phyloP scores from a whole-genome alignment of 2,329 filamentous ascomycete genomes.

The Metarhizium brunneum region DNA sequence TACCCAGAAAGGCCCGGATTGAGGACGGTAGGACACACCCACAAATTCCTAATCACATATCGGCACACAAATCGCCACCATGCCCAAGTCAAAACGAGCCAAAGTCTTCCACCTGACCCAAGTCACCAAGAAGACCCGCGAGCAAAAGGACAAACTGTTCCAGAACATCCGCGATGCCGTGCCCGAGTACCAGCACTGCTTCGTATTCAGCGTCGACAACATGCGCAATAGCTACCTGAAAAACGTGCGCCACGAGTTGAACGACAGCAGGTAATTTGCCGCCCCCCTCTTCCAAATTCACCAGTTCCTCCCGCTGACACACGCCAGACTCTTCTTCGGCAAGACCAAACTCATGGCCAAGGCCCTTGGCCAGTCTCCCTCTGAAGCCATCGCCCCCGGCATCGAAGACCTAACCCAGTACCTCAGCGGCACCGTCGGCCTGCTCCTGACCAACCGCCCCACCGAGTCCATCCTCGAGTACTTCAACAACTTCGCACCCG shows the following conservation, averaged over 20 bases:
- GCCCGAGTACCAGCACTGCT: slow-evolving; percentile 80
- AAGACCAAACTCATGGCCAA: slow-evolving; percentile 99
- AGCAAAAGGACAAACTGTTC: slow-evolving; percentile 85
- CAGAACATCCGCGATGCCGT: slow-evolving; percentile 78
- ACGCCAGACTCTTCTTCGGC: slow-evolving; percentile 83
- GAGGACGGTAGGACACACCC: background rate
- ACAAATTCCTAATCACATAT: background rate
- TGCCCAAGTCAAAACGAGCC: slow-evolving; percentile 95
- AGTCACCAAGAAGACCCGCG: slow-evolving; percentile 85
- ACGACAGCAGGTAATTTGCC: slow-evolving; percentile 48
- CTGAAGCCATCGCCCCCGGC: slow-evolving; percentile 73
- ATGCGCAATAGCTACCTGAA: slow-evolving; percentile 98
- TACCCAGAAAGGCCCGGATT: background rate
- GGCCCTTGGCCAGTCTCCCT: slow-evolving; percentile 70
- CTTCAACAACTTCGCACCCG: slow-evolving; percentile 62
- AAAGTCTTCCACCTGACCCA: slow-evolving; percentile 85
- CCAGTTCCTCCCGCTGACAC: slow-evolving; percentile 2
- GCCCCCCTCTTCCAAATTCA: background rate
- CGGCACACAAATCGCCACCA: slow-evolving; percentile 31
- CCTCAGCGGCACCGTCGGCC: slow-evolving; percentile 74
- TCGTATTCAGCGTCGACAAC: slow-evolving; percentile 90
- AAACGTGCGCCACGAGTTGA: slow-evolving; percentile 75
- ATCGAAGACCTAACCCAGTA: slow-evolving; percentile 60
- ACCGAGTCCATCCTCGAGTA: slow-evolving; percentile 59
- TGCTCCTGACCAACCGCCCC: slow-evolving; percentile 79